These are phyloP conservation scores for Gracilariopsis chorda DNA, from an alignment of 23 red algal genomes.

Conservation along the genomic window DNA sequence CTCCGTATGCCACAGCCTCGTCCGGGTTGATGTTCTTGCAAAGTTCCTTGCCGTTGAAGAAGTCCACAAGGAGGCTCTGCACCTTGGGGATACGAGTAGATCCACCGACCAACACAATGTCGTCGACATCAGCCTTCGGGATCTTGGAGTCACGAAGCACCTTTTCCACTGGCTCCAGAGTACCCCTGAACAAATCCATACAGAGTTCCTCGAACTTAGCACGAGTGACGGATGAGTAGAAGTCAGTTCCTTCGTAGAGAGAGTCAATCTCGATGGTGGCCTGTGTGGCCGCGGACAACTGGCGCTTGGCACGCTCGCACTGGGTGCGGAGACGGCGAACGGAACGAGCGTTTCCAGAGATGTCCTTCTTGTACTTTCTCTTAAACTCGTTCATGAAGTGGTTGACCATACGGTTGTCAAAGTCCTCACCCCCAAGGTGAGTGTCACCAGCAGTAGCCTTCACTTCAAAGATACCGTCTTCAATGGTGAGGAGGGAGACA, in stretches of 20 bases:
- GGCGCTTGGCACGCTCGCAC: conserved; percentile 98
- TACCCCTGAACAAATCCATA: conserved; percentile 96
- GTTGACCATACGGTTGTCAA: conserved; percentile 98
- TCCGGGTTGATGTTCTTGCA: conserved; percentile 99
- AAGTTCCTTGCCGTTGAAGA: conserved; percentile 99
- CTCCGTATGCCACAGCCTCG: conserved; percentile 99
- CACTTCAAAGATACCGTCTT: conserved; percentile 99
- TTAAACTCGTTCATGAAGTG: conserved; percentile 97
- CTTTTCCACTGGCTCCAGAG: conserved; percentile 94
- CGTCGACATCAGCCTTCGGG: conserved; percentile 96
- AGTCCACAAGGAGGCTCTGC: conserved; percentile 91
- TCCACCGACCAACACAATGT: conserved; percentile 96
- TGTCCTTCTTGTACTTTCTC: conserved; percentile 99
- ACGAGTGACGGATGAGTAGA: conserved; percentile 92
- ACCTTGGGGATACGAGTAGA: conserved; percentile 99
- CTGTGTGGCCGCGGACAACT: conserved; percentile 94
- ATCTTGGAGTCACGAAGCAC: conserved; percentile 89
- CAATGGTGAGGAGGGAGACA: conserved; percentile 96
- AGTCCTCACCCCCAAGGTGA: conserved; percentile 99
- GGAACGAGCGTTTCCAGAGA: conserved; percentile 85
- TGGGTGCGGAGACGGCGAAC: conserved; percentile 93
- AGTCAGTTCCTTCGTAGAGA: conserved; percentile 95
- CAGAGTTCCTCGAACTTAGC: conserved; percentile 99
- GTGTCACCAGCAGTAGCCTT: conserved; percentile 94
- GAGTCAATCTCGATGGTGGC: conserved; percentile 99